phyloP scores from a whole-genome alignment of 2,329 filamentous ascomycete genomes.

The Colletotrichum sublineola region DNA sequence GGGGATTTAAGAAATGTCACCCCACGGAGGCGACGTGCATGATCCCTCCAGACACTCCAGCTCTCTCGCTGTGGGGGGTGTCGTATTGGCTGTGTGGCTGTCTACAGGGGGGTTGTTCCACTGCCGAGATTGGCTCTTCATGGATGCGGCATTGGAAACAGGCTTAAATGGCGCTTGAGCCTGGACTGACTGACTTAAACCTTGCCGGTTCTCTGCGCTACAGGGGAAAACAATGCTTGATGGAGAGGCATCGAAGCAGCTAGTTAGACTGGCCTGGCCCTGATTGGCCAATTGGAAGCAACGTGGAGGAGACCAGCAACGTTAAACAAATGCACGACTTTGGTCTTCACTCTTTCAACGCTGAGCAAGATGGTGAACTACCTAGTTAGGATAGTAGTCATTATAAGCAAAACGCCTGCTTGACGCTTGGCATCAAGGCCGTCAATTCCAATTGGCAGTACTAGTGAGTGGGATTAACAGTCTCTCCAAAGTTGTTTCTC shows the following conservation, averaged over 20 bases:
- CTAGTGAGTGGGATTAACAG: neutral
- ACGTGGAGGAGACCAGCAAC: neutral
- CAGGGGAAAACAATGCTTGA: conserved; percentile 25
- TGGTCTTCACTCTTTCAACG: neutral
- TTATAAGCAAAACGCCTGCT: neutral
- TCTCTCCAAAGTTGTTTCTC: neutral
- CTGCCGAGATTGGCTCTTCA: conserved; percentile 38
- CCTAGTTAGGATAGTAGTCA: neutral
- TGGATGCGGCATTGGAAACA: conserved; percentile 24
- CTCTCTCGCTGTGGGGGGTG: conserved; percentile 10
- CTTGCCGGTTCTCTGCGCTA: conserved; percentile 26
- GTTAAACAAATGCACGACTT: neutral
- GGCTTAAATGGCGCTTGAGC: conserved; percentile 34
- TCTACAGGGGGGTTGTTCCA: conserved; percentile 25
- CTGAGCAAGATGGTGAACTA: no score
- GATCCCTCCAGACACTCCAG: conserved; percentile 23
- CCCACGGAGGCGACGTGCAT: conserved; percentile 31
- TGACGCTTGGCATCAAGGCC: neutral
- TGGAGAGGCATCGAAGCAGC: conserved; percentile 2
- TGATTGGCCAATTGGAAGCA: conserved; percentile 32
- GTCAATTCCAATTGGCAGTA: no score
- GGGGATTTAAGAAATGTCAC: conserved; percentile 27
- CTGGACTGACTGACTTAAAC: conserved; percentile 9
- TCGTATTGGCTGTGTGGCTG: conserved; percentile 3
- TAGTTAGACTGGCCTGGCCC: neutral